A percentile compares a stretch with the other conserved stretches of the same genome.
Conservation (phyloP, 2,329 filamentous ascomycete species). For the Calonectria pteridis region DNA sequence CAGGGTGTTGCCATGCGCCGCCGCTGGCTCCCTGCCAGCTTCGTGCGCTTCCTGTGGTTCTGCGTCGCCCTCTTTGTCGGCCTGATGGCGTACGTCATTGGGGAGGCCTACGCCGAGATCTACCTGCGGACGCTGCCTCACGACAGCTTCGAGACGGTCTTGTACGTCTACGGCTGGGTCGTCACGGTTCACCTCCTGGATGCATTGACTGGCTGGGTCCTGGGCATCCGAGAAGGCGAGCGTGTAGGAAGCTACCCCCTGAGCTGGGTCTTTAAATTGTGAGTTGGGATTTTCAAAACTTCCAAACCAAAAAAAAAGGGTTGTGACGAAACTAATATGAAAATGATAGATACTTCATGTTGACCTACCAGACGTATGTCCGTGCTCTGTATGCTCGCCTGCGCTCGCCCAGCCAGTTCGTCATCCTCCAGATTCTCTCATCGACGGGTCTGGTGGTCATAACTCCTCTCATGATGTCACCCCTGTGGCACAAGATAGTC, state of each 20-base stretch:
- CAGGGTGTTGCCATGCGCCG: constrained; percentile 58
- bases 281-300: constrained; percentile 44
- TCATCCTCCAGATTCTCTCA: constrained; percentile 74
- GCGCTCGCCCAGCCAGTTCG: constrained; percentile 74
- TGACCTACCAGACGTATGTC: constrained; percentile 80
- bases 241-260: constrained; percentile 78
- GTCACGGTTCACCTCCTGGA: constrained; percentile 75
- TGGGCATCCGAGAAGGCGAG: constrained; percentile 75
- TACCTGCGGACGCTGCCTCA: constrained; percentile 76
- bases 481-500: constrained; percentile 67
- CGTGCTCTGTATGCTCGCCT: constrained; percentile 76
- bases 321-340: constrained; percentile 25
- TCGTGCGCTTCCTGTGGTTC: constrained; percentile 78
- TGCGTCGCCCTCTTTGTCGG: constrained; percentile 73
- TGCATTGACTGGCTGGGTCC: constrained; percentile 74
- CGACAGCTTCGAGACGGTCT: constrained; percentile 73
- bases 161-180: constrained; percentile 80
- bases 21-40: constrained; percentile 74
- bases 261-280: constrained; percentile 79
- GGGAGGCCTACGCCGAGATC: constrained; percentile 77
- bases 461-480: constrained; percentile 74
- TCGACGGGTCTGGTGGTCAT: constrained; percentile 73
- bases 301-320: background rate
- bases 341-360: constrained; percentile 68
- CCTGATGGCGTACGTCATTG: constrained; percentile 74